Percentiles rank a stretch among this genome's conserved stretches.
phyloP scores from a whole-genome alignment of 2,329 filamentous ascomycete species.

The Helotiales sp. region DNA sequence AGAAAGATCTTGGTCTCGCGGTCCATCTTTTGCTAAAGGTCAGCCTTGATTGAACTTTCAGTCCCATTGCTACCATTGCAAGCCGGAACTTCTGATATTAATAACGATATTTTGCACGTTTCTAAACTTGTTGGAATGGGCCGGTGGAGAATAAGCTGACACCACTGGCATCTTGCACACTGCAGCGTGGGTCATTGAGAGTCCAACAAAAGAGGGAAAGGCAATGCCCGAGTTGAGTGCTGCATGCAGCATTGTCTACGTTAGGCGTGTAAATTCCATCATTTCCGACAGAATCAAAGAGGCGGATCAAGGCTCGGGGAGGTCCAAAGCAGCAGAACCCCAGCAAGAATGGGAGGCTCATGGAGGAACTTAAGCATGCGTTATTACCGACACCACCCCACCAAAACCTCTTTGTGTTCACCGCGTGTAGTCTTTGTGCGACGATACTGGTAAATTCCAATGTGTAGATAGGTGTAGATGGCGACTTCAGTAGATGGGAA shows the following conservation, averaged over 20 bases:
- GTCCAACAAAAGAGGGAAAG: neutral
- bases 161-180: neutral
- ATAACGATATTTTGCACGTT: neutral
- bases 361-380: neutral
- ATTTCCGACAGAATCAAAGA: slow-evolving; percentile 1
- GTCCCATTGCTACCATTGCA: neutral
- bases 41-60: neutral
- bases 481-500: too few relatives aligned
- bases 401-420: neutral
- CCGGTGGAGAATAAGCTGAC: neutral
- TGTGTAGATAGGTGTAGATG: neutral
- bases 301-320: neutral
- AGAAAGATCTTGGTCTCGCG: neutral
- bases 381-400: neutral
- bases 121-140: neutral
- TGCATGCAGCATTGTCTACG: slow-evolving; percentile 13
- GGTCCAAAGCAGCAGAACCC: neutral
- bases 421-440: neutral
- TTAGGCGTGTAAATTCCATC: slow-evolving; percentile 7
- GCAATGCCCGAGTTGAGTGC: slow-evolving; percentile 1
- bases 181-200: neutral
- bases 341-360: neutral
- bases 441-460: neutral
- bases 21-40: neutral
- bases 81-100: neutral